Conservation (phyloP, 2,329 filamentous ascomycete genomes). For the Verticillium isaacii region DNA sequence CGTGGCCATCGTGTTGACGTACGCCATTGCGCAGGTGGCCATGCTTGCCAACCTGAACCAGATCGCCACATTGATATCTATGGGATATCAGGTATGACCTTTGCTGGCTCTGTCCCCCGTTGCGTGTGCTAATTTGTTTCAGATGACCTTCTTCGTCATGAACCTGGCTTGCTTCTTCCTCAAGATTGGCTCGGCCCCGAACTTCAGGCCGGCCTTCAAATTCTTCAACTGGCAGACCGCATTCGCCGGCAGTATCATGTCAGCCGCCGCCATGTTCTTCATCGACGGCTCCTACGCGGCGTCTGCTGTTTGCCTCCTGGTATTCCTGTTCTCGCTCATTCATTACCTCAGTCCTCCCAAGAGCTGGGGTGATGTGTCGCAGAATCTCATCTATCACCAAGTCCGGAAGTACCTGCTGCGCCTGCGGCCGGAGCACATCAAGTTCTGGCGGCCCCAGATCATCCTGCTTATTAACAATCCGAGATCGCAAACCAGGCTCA, state of each 20-base stretch:
- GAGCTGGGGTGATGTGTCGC: conserved; percentile 85
- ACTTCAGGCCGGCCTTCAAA: conserved; percentile 83
- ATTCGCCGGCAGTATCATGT: conserved; percentile 67
- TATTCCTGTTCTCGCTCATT: conserved; percentile 77
- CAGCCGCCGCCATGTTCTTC: conserved; percentile 82
- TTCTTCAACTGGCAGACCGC: conserved; percentile 88
- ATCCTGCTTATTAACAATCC: conserved; percentile 80
- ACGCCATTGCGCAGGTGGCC: conserved; percentile 69
- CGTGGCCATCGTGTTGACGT: conserved; percentile 72
- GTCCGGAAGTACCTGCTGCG: conserved; percentile 82
- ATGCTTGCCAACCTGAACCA: conserved; percentile 82
- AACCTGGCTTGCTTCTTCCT: conserved; percentile 83
- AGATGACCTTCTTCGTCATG: conserved; percentile 87
- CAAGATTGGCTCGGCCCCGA: conserved; percentile 82
- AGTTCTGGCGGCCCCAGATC: conserved; percentile 89
- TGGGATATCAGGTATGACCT: conserved; percentile 70
- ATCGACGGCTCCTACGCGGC: conserved; percentile 78
- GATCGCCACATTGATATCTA: conserved; percentile 84
- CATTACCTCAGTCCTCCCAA: conserved; percentile 84
- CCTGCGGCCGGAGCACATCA: conserved; percentile 83
- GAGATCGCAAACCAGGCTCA: conserved; percentile 74
- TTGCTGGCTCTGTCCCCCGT: background rate
- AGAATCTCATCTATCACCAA: conserved; percentile 81
- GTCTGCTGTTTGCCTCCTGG: conserved; percentile 66
- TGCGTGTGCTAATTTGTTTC: background rate